Evolutionary conservation across 1,284 basidiomycete species (phyloP), one percentile per base, ranked within the genome.

Genomic region (Cystobasidium sp.): DNA sequence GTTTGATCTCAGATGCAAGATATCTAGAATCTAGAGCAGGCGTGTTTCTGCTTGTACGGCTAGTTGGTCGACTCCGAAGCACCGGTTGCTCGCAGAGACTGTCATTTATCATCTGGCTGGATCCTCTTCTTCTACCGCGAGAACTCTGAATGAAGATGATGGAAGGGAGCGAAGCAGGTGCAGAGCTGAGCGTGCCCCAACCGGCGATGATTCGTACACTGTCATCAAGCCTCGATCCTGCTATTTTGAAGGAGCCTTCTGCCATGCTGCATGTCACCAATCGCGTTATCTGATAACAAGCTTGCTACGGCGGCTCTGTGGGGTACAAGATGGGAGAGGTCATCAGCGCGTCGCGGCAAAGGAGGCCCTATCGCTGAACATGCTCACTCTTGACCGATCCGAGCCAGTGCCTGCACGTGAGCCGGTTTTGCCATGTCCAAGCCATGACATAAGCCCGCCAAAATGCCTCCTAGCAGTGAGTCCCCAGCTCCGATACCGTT

Each of bases 401-500:
- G 68, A 6, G 78, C 74, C 8, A 79, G 62, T 18, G 52, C 18
- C 7, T 78, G 71, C 41, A 79, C 52, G 6, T 75, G 67, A 0
- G n/a, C 16, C 2, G 76, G 68, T 6, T 46, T 22, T 0, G 6
- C 39, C 8, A 68, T 31, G 7, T 56, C 14, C 37, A 75, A 14
- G 6, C 74, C 68, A 3, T 58, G 81, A 5, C 85, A 82, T 14
- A 92, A 80, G 24, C 83, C 82, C 0, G 90, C 88, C 20, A 91
- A 56, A 8, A 79, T 39, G 10, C 78, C 78, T 1, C 80, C 80
- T 3, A 78, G 74, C 24, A 80, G 55, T 80, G 18, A 84, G 82
- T 97, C 94, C 0, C 94, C 94, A 1, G 92, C 94, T 3, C 94
- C 94, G 0, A 94, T 97, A 10, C 93, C 91, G 78, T 90, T 94